These are phyloP conservation scores for Hibiscus mutabilis DNA, from an alignment of 345 rosid species.

Conservation along the genomic window DNA sequence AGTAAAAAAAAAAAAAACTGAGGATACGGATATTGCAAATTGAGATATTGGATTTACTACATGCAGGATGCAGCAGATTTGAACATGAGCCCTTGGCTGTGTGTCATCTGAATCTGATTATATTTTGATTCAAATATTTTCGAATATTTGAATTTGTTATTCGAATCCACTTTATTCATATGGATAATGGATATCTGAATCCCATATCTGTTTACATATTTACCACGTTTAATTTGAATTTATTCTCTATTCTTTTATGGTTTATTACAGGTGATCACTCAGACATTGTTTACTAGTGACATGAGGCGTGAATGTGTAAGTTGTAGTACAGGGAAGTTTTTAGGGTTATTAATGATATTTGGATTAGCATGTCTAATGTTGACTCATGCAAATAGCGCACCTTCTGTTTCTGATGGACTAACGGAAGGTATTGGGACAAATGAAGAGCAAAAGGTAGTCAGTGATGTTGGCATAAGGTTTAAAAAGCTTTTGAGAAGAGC, in stretches of 20 bases:
- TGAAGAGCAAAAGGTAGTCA: constrained; percentile 28
- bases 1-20: too few relatives aligned
- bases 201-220: neutral
- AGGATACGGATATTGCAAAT: too few relatives aligned
- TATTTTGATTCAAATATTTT: neutral
- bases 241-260: constrained; percentile 11
- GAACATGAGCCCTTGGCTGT: too few relatives aligned
- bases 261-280: constrained; percentile 46
- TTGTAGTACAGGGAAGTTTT: constrained; percentile 88
- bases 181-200: neutral
- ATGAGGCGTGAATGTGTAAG: constrained; percentile 51
- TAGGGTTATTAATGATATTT: constrained; percentile 50
- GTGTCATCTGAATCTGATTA: neutral
- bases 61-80: too few relatives aligned
- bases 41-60: too few relatives aligned
- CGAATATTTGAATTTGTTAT: neutral
- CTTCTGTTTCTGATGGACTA: constrained; percentile 26
- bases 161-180: neutral
- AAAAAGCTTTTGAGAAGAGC: constrained; percentile 60
- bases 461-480: constrained; percentile 34
- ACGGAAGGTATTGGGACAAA: constrained; percentile 18
- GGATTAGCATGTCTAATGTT: constrained; percentile 62
- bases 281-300: neutral
- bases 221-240: constrained; percentile 1
- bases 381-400: constrained; percentile 36